Percentiles rank a stretch among this genome's conserved stretches.
Conservation (phyloP, 1,284 basidiomycete genomes). For the Chalciporus sp. region DNA sequence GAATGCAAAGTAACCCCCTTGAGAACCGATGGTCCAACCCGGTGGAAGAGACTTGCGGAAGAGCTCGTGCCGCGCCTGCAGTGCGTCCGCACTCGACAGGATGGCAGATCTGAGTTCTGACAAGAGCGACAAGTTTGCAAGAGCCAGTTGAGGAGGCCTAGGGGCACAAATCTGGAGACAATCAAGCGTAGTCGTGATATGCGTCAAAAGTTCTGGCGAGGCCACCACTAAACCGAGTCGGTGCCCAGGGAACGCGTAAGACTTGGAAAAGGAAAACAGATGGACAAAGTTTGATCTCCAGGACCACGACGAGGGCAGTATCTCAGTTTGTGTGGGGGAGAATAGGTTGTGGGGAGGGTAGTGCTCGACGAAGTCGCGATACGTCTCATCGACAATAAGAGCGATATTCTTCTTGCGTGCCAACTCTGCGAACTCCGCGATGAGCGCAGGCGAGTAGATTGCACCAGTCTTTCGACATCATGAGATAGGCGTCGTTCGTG, state of each 20-base stretch:
- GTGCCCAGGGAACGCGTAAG: conserved; percentile 85
- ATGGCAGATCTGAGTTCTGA: conserved; percentile 56
- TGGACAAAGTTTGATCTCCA: conserved; percentile 74
- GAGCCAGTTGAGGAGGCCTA: conserved; percentile 67
- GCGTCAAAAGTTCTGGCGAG: conserved; percentile 54
- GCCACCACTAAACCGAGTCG: conserved; percentile 80
- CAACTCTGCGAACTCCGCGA: conserved; percentile 67
- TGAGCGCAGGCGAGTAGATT: conserved; percentile 61
- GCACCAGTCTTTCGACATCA: conserved; percentile 68
- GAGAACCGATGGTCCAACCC: conserved; percentile 63
- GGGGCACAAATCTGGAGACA: conserved; percentile 82
- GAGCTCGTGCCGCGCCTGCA: conserved; percentile 59
- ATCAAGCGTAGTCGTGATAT: conserved; percentile 71
- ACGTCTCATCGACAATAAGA: conserved; percentile 88
- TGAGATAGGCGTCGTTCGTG: neutral
- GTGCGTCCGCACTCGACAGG: conserved; percentile 46
- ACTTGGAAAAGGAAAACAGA: conserved; percentile 82
- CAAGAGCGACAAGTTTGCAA: conserved; percentile 26
- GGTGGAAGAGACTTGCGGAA: conserved; percentile 54
- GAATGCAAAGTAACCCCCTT: conserved; percentile 78
- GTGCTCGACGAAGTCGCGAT: conserved; percentile 77
- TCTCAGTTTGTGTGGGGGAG: conserved; percentile 14
- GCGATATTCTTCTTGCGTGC: conserved; percentile 62
- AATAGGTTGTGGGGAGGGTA: conserved; percentile 61
- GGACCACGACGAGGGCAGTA: conserved; percentile 11